Conservation (phyloP, 495 filamentous ascomycete genomes). For the Jackrogersella minutella region DNA sequence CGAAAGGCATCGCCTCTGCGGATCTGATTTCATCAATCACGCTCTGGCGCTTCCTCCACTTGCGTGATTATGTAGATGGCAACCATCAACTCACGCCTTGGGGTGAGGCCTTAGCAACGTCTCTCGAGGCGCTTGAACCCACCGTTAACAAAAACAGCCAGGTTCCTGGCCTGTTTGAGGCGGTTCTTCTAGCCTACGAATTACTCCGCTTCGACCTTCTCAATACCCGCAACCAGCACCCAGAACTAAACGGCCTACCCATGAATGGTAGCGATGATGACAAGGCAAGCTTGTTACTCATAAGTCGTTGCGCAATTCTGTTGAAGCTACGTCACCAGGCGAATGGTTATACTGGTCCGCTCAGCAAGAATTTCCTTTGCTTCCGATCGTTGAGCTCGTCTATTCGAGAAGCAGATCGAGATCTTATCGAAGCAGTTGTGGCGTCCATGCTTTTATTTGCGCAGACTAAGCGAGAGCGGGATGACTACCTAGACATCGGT, state of each 20-base stretch:
- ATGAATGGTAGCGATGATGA: slow-evolving; percentile 62
- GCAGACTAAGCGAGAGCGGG: slow-evolving; percentile 73
- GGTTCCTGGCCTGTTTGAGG: slow-evolving; percentile 53
- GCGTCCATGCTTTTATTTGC: slow-evolving; percentile 81
- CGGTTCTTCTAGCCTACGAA: slow-evolving; percentile 76
- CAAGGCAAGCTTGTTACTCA: slow-evolving; percentile 74
- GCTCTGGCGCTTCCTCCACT: slow-evolving; percentile 86
- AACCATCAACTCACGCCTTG: slow-evolving; percentile 83
- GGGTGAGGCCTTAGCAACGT: slow-evolving; percentile 78
- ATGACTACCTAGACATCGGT: slow-evolving; percentile 74
- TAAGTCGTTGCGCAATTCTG: slow-evolving; percentile 85
- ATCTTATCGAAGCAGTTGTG: slow-evolving; percentile 81
- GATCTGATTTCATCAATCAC: slow-evolving; percentile 80
- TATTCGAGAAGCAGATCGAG: slow-evolving; percentile 78
- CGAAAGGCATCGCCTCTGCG: slow-evolving; percentile 60
- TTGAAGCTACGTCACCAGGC: slow-evolving; percentile 80
- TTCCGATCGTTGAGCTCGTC: slow-evolving; percentile 85
- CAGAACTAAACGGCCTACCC: slow-evolving; percentile 59
- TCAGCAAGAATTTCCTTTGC: slow-evolving; percentile 87
- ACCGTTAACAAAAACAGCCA: slow-evolving; percentile 68
- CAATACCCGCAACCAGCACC: slow-evolving; percentile 66
- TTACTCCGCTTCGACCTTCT: slow-evolving; percentile 78
- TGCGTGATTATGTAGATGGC: slow-evolving; percentile 83
- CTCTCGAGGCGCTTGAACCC: slow-evolving; percentile 67
- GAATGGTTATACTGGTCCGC: slow-evolving; percentile 92